A percentile compares a stretch with the other conserved stretches of the same genome.
Conservation (phyloP, 352 stramenopile genomes). For the Elongisporangium undulatum region DNA sequence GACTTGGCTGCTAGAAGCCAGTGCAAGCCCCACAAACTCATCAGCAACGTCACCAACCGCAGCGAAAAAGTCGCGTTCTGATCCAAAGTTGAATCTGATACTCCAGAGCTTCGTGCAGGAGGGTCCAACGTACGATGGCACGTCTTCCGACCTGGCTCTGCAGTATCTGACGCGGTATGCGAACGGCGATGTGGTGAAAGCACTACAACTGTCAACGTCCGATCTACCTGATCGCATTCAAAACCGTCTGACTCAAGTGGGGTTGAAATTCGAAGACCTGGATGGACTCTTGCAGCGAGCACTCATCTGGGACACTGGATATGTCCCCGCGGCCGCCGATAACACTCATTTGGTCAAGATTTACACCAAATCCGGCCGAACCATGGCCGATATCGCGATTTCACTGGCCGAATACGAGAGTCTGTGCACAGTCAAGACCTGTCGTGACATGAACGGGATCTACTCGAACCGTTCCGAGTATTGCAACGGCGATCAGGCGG, state of each 20-base stretch:
- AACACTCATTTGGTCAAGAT: slow-evolving; percentile 21
- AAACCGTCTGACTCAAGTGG: no score
- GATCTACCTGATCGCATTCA: no score
- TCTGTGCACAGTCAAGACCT: not conserved
- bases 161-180: slow-evolving; percentile 1
- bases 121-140: slow-evolving; percentile 1
- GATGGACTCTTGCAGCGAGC: slow-evolving; percentile 37
- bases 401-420: no score
- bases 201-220: no score
- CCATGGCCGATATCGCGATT: slow-evolving; percentile 24
- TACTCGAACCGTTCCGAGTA: not conserved
- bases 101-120: not conserved
- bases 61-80: no score
- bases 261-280: slow-evolving; percentile 22
- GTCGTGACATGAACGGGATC: not conserved
- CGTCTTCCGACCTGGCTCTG: not conserved
- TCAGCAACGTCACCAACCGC: no score
- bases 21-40: no score
- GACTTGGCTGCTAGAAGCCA: no score
- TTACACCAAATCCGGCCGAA: slow-evolving; percentile 16
- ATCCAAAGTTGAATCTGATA: not conserved
- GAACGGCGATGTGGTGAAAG: no score
- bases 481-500: not conserved
- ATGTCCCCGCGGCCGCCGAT: slow-evolving; percentile 5
- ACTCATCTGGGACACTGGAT: slow-evolving; percentile 55